Base-by-base conservation (phyloP, 2,329 filamentous ascomycete genomes). In the Colletotrichum acutatum region DNA sequence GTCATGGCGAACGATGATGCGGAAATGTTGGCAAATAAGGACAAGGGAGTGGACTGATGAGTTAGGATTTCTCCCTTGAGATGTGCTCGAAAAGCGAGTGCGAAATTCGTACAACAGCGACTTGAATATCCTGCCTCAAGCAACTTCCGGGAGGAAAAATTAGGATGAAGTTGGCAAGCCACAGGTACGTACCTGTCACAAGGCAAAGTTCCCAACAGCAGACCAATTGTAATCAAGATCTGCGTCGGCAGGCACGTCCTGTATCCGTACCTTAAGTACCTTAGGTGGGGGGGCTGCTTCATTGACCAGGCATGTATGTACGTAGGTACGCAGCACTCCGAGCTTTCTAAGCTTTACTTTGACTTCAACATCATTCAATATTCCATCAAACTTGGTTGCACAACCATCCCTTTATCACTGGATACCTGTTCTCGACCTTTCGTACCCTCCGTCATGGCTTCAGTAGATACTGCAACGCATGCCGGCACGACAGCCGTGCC, bases 1-100 rank as follows among this genome's bases (percentile, higher is more conserved):
- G 80, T 42, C 72, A 74, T 74, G 22, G 28, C 56, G 24, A 24
- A 9, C n/a, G 12, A 28, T 32, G 2, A n/a, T n/a, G 49, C 19
- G 26, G n/a, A 14, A n/a, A 26, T 53, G 37, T 11, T 64, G 30
- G 12, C 5, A 11, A 42, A n/a, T 24, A 26, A 64, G 16, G 6
- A 16, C 19, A 8, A 30, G 16, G 30, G 9, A 22, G 2, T 52
- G 16, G 19, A 4, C 6, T 14, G 37, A 32, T 24, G 37, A 5
- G 24, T 30, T n/a, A 28, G 9, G 24, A 26, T n/a, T 26, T 26
- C 26, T 26, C 19, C 14, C 28, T 9, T 14, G 19, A 28, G 30
- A 8, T 49, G 24, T 22, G 46, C 9, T 22, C n/a, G 52, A 32
- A 52, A 24, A 52, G 19, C 16, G 42, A 26, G 42, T 22, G 19